Base-by-base conservation (phyloP, 2,329 filamentous ascomycete species). In the Coleophoma crateriformis region DNA sequence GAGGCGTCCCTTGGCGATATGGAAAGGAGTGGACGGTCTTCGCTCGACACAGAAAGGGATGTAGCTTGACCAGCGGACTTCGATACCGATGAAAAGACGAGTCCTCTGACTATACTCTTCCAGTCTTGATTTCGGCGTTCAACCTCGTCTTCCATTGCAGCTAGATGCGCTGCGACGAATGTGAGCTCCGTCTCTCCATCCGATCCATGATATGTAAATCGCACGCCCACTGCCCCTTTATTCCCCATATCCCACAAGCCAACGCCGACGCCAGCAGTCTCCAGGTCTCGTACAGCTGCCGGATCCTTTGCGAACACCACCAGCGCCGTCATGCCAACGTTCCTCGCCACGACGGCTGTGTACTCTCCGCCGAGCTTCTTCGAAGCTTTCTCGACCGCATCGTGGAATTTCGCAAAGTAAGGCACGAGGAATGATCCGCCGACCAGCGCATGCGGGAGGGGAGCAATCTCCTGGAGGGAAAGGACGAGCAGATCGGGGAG, bases 191-290 rank as follows among this genome's bases (percentile, higher is more conserved):
- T 78, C 4, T 71, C 71, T 45, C 55, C 62, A 17, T 59, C 60
- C 10, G 54, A 57, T 32, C 56, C 60, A 6, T 68, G 62, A 60
- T 88, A 85, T 13, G 81, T 76, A 40, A 94, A 68, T 33, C 90
- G 78, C 53, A 92, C 75, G 0, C 87, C 94, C 1, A 95, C 87
- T 3, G 90, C 92, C 32, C 92, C 94, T 69, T 99, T 99, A 68
- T 96, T 96, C 14, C 90, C 94, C 86, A 96, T 94, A 45, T 92
- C 86, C 50, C 84, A 85, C 1, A 90, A 68, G 0, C 94, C 94
- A 45, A 96, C 87, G 0, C 94, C 91, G 2, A 90, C 85, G 47
- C 87, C 88, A 2, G 87, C 89, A n/a, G 81, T 84, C 56, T 89
- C 79, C n/a, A 94, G 71, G 60, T 79, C 74, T 47, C 72, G 71